phyloP scores from a whole-genome alignment of 805 yeast species.

The Candida railenensis region DNA sequence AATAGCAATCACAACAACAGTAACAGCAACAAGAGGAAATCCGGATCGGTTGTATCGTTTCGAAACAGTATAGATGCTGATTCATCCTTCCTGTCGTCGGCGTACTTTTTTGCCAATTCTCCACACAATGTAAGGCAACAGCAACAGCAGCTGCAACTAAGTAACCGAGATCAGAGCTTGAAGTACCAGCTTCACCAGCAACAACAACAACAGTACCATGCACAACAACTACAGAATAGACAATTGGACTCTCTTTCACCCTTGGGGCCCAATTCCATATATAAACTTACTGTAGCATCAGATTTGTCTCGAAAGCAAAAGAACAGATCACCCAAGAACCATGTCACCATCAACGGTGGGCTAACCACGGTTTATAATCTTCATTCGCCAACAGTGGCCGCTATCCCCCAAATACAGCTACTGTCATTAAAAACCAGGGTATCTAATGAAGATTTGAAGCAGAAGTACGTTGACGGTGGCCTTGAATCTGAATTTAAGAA shows the following conservation, averaged over 20 bases:
- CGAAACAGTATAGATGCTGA: constrained; percentile 33
- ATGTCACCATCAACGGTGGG: constrained; percentile 43
- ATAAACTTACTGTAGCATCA: constrained; percentile 66
- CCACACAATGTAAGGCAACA: neutral
- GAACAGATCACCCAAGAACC: constrained; percentile 29
- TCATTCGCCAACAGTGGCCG: constrained; percentile 70
- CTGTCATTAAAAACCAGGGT: constrained; percentile 27
- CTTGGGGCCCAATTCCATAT: constrained; percentile 73
- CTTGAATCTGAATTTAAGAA: constrained; percentile 26
- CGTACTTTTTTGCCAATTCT: constrained; percentile 12
- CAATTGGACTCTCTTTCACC: constrained; percentile 41
- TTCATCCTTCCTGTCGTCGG: constrained; percentile 27
- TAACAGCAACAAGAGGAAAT: constrained; percentile 5
- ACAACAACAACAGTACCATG: constrained; percentile 2
- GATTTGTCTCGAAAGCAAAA: constrained; percentile 42
- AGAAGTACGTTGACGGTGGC: constrained; percentile 15
- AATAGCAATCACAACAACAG: neutral
- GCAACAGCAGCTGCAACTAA: neutral
- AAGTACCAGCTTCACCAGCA: constrained; percentile 16
- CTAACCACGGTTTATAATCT: constrained; percentile 44
- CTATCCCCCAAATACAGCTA: constrained; percentile 79
- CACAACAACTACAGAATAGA: constrained; percentile 2
- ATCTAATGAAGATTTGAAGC: constrained; percentile 17
- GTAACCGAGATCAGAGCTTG: constrained; percentile 12
- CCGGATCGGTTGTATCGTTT: constrained; percentile 15